Evolutionary conservation across 352 stramenopile genomes (phyloP).

Genomic region (Pythium utonaiense): DNA sequence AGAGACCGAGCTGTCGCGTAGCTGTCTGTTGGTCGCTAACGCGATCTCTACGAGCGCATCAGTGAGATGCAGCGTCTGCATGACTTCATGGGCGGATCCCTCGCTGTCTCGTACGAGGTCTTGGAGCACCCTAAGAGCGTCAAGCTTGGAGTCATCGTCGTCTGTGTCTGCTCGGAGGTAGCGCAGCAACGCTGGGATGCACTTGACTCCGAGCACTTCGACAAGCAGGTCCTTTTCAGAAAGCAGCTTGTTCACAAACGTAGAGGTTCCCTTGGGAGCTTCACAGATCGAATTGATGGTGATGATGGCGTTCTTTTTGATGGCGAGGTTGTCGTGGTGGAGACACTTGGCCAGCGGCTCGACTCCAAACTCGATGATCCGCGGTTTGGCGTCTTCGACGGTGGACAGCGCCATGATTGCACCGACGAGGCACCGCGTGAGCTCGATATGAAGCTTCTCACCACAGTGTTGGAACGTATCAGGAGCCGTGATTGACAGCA

Average conservation of each 20-base stretch:
- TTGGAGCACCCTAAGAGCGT: conserved; percentile 36
- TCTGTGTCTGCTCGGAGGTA: conserved; percentile 28
- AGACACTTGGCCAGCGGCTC: conserved; percentile 59
- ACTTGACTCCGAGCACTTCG: conserved; percentile 49
- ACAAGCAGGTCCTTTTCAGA: conserved; percentile 35
- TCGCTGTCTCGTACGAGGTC: conserved; percentile 25
- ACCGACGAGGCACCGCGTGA: conserved; percentile 47
- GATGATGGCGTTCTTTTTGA: conserved; percentile 53
- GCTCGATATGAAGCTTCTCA: conserved; percentile 30
- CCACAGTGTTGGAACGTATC: conserved; percentile 28
- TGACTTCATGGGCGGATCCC: conserved; percentile 25
- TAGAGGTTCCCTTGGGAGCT: conserved; percentile 33
- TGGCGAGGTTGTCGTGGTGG: conserved; percentile 30
- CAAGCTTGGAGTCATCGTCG: conserved; percentile 45
- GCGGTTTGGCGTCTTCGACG: conserved; percentile 59
- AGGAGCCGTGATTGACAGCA: conserved; percentile 19
- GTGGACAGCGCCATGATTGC: conserved; percentile 72
- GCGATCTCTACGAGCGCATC: conserved; percentile 36
- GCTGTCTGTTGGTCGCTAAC: too few relatives aligned
- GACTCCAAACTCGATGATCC: conserved; percentile 67
- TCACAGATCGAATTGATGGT: conserved; percentile 69
- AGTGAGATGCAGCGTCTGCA: conserved; percentile 54
- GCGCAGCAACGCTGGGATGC: conserved; percentile 42
- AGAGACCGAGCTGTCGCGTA: not conserved
- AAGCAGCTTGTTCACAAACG: conserved; percentile 46